Percentiles rank a stretch among this genome's conserved stretches.
These are phyloP conservation scores for Candida tallmaniae DNA, from an alignment of 805 yeast genomes.

Conservation along the genomic window DNA sequence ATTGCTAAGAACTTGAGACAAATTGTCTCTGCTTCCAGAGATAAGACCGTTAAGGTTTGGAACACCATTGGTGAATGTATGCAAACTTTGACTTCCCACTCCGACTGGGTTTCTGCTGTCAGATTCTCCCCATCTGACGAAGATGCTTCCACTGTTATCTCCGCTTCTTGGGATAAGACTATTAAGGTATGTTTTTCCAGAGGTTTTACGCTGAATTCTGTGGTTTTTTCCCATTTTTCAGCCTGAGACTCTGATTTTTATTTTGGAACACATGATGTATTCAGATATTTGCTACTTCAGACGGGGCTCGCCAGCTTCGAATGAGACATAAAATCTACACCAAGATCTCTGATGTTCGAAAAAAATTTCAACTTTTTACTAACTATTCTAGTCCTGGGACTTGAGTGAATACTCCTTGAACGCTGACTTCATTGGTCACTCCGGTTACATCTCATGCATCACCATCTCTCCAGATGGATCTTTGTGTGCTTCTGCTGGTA, in stretches of 20 bases:
- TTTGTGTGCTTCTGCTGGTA: conserved; percentile 98
- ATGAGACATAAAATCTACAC: conserved; percentile 96
- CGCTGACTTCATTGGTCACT: conserved; percentile 99
- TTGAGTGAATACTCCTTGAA: conserved; percentile 74
- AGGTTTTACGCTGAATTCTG: neutral
- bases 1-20: conserved; percentile 95
- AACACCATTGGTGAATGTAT: conserved; percentile 97
- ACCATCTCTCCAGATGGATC: conserved; percentile 99
- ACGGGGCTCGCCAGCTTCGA: conserved; percentile 62
- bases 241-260: neutral
- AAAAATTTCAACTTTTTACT: conserved; percentile 34
- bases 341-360: conserved; percentile 92
- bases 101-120: conserved; percentile 98
- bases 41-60: conserved; percentile 99
- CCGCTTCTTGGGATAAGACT: conserved; percentile 98
- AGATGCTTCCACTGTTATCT: conserved; percentile 68
- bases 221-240: conserved; percentile 5
- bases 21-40: conserved; percentile 98
- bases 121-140: conserved; percentile 88
- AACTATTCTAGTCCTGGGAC: conserved; percentile 85
- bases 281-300: conserved; percentile 99
- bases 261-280: conserved; percentile 14
- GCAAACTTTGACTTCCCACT: conserved; percentile 91
- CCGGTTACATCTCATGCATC: conserved; percentile 95
- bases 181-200: conserved; percentile 87